Evolutionary conservation across 176 grass and related monocot genomes (phyloP), one percentile per base, ranked within the genome.

Genomic region (Carex littledalei): DNA sequence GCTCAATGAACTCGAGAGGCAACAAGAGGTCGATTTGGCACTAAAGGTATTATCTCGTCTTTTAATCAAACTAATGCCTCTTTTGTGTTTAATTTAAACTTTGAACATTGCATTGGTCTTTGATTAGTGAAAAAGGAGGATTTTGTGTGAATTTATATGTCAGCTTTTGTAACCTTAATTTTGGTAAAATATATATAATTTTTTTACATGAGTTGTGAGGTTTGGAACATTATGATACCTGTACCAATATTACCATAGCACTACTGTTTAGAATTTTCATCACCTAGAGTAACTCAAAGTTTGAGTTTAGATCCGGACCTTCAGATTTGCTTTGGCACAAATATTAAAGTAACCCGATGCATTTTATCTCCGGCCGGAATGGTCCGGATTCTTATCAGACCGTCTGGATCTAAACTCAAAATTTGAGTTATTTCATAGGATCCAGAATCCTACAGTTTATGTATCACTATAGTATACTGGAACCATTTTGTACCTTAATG

Each of bases 1-100:
- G 82, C 85, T 98, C 6, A 85, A 64, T 41, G 95, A 98, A 87
- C 82, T 98, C 3, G 89, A 95, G 78, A 93, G 95, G 62, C 95
- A 98, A 87, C 85, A 90, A 74, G 93, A 98, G 85, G 86, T 98
- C 47, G 85, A 94, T 66, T 87, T 98, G 20, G 88, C 95, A 32
- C 85, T 98, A 78, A 98, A 93, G 89, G 95, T 98, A 31, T 17
- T 54, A 17, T 6, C 0, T 32, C 72, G 37, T 32, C 24, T 4
- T 21, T 63, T 14, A 0, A 6, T 24, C n/a, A 21, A 81, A 5
- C 12, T 47, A 16, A n/a, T 9, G 4, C 9, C 29, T 8, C 0
- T 65, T 10, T 81, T 81, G 17, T n/a, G 79, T 45, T 65, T 10
- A 65, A 47, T 65, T 64, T 15, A 7, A 10, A 82, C 4, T 34